Conservation (phyloP, 495 filamentous ascomycete species). For the Aspergillus kassunensis region DNA sequence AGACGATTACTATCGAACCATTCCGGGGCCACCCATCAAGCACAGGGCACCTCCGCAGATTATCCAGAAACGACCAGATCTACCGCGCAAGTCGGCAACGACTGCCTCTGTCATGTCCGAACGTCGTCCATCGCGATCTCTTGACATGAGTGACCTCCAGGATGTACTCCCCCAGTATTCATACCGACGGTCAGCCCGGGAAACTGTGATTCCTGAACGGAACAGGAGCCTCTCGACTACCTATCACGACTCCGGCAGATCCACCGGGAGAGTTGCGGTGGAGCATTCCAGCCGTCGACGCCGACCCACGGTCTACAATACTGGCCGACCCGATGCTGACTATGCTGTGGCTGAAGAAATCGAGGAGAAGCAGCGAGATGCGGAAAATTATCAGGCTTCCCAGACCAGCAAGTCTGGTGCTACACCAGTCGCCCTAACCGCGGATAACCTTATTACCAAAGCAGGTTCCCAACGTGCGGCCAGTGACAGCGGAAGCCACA, state of each 20-base stretch:
- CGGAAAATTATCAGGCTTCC: slow-evolving; percentile 40
- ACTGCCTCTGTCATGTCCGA: slow-evolving; percentile 24
- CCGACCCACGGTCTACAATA: slow-evolving; percentile 26
- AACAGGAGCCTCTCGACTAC: slow-evolving; percentile 28
- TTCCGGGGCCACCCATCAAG: slow-evolving; percentile 42
- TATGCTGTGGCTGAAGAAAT: slow-evolving; percentile 23
- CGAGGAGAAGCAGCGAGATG: slow-evolving; percentile 31
- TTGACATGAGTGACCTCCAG: slow-evolving; percentile 33
- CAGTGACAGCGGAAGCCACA: slow-evolving; percentile 45
- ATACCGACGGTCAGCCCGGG: slow-evolving; percentile 28
- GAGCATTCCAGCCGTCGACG: slow-evolving; percentile 32
- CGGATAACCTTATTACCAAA: slow-evolving; percentile 35
- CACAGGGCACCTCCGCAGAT: slow-evolving; percentile 29
- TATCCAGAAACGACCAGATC: slow-evolving; percentile 35
- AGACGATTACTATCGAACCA: slow-evolving; percentile 37
- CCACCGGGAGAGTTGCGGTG: slow-evolving; percentile 29
- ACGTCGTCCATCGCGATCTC: slow-evolving; percentile 30
- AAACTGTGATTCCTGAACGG: slow-evolving; percentile 31
- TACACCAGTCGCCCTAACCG: slow-evolving; percentile 28
- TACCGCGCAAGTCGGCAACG: slow-evolving; percentile 27
- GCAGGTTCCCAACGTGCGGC: slow-evolving; percentile 23
- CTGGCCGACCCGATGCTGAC: slow-evolving; percentile 8
- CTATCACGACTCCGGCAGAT: slow-evolving; percentile 32
- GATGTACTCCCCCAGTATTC: slow-evolving; percentile 30
- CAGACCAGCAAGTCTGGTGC: slow-evolving; percentile 24